Conservation (phyloP, 2,329 filamentous ascomycete species). For the Ophiocordyceps robertsii region DNA sequence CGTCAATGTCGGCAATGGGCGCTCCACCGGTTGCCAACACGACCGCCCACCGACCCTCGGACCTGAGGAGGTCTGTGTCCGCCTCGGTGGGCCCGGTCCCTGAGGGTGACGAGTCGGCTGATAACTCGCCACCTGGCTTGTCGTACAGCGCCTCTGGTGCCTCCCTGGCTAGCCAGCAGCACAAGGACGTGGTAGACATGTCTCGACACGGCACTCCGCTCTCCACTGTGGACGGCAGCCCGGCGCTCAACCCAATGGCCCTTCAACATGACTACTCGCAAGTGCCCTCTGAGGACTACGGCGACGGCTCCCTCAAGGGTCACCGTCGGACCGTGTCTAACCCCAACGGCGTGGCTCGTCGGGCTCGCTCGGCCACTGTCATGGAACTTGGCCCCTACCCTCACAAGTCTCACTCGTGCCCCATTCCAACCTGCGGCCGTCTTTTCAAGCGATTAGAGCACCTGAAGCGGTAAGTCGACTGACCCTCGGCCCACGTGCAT, state of each 20-base stretch:
- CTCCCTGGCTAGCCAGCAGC: conserved; percentile 49
- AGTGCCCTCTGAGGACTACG: conserved; percentile 48
- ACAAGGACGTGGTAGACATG: conserved; percentile 68
- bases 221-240: conserved; percentile 71
- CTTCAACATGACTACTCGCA: conserved; percentile 59
- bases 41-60: conserved; percentile 65
- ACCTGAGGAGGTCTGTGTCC: conserved; percentile 83
- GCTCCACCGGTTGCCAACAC: conserved; percentile 52
- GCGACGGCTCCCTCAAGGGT: conserved; percentile 31
- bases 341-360: conserved; percentile 64
- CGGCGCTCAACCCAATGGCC: conserved; percentile 55
- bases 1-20: conserved; percentile 56
- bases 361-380: conserved; percentile 86
- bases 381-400: conserved; percentile 96
- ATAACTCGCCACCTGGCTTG: conserved; percentile 67
- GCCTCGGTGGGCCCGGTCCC: conserved; percentile 70
- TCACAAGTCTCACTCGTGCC: conserved; percentile 96
- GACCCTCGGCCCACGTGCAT: conserved; percentile 5
- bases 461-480: conserved; percentile 74
- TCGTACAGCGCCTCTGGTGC: conserved; percentile 59
- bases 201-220: conserved; percentile 88
- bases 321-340: conserved; percentile 57
- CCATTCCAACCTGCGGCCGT: conserved; percentile 94
- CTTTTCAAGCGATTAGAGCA: conserved; percentile 99
- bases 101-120: conserved; percentile 65